Evolutionary conservation across 305 asterid genomes (phyloP).

Genomic region (Ajuga reptans): DNA sequence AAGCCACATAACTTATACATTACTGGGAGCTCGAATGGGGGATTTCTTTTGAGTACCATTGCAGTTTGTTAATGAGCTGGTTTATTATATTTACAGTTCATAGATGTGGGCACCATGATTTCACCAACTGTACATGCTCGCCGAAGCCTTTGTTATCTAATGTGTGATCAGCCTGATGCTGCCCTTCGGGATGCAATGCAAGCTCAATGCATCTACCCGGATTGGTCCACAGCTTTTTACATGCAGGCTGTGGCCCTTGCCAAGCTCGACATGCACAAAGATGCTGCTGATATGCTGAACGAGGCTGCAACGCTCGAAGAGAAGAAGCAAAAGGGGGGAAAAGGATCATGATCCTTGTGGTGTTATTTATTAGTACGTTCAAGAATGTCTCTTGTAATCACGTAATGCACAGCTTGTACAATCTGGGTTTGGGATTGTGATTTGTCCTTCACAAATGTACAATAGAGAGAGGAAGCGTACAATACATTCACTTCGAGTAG

Average conservation of each 20-base stretch:
- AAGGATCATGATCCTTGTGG: slow-evolving; percentile 27
- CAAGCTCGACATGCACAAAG: slow-evolving; percentile 90
- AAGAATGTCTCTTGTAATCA: slow-evolving; percentile 24
- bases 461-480: slow-evolving; percentile 27
- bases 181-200: slow-evolving; percentile 95
- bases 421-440: slow-evolving; percentile 33
- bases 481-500: slow-evolving; percentile 5
- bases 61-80: not conserved
- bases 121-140: slow-evolving; percentile 82
- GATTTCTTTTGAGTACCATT: not conserved
- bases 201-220: slow-evolving; percentile 77
- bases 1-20: not conserved
- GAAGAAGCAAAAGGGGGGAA: slow-evolving; percentile 60
- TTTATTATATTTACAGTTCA: slow-evolving; percentile 43
- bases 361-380: slow-evolving; percentile 7
- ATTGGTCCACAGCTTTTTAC: slow-evolving; percentile 90
- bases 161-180: slow-evolving; percentile 88
- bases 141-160: slow-evolving; percentile 70
- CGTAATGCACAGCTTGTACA: slow-evolving; percentile 22
- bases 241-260: slow-evolving; percentile 95
- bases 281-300: slow-evolving; percentile 86
- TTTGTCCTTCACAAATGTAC: slow-evolving; percentile 31
- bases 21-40: not conserved
- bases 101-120: slow-evolving; percentile 85
- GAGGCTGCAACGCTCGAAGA: slow-evolving; percentile 84